Evolutionary conservation across 768 basidiomycete species (phyloP).

Genomic region (Hygrophorus russula): DNA sequence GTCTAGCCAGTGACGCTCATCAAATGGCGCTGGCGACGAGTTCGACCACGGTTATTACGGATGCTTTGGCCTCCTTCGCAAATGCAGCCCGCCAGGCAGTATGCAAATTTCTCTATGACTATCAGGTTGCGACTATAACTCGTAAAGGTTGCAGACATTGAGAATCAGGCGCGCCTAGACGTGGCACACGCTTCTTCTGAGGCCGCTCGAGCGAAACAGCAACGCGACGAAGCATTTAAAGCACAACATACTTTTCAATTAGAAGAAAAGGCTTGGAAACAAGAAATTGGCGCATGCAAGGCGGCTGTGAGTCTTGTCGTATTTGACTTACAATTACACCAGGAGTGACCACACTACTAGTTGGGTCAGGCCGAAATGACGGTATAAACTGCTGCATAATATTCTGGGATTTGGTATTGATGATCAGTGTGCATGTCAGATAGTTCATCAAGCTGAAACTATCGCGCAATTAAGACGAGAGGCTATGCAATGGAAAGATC

Average conservation of each 20-base stretch:
- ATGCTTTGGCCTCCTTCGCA: slow-evolving; percentile 15
- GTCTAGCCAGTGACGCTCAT: too few relatives aligned
- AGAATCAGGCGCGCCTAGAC: slow-evolving; percentile 44
- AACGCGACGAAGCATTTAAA: slow-evolving; percentile 37
- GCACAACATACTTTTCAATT: slow-evolving; percentile 31
- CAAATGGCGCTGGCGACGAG: not conserved
- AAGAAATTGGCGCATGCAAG: slow-evolving; percentile 25
- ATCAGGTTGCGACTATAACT: not conserved
- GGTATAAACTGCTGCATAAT: not conserved
- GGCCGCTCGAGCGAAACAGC: slow-evolving; percentile 31
- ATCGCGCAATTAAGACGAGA: slow-evolving; percentile 55
- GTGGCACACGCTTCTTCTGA: slow-evolving; percentile 38
- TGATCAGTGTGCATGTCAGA: slow-evolving; percentile 20
- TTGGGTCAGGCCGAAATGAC: slow-evolving; percentile 2
- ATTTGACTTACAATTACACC: slow-evolving; percentile 6
- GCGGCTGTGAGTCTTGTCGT: slow-evolving; percentile 32
- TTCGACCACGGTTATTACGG: slow-evolving; percentile 12
- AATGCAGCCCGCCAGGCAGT: slow-evolving; percentile 15
- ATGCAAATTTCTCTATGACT: not conserved
- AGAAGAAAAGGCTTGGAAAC: slow-evolving; percentile 39
- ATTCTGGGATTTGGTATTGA: too few relatives aligned
- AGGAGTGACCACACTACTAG: not conserved
- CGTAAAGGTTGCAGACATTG: slow-evolving; percentile 39
- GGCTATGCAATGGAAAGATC: slow-evolving; percentile 62
- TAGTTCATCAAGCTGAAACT: slow-evolving; percentile 47